Base-by-base conservation (phyloP, 1,284 basidiomycete genomes). In the Meira nashicola region DNA sequence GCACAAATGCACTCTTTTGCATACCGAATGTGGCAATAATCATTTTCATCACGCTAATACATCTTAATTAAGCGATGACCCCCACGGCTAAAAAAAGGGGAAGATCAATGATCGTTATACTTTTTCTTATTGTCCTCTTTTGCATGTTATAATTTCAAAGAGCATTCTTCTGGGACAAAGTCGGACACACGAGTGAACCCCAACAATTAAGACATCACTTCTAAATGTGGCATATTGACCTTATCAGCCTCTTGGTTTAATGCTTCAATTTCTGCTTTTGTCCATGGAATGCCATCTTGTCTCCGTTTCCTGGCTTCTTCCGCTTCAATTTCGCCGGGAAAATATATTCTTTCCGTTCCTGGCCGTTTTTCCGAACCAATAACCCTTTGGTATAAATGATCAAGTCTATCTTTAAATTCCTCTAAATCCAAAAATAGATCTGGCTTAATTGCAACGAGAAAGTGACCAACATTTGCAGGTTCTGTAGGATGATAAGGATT, bases 391-490 rank as follows among this genome's bases (percentile, higher is more conserved):
- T 57, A 57, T 17, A 57, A 50, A 19, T 52, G 21, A n/a, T 51
- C 21, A 12, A 57, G 12, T n/a, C 55, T 25, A 2, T 33, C 12
- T 12, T 44, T 17, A 25, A 57, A 57, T 21, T 57, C 48, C 47
- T 57, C 48, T 19, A 52, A 21, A 50, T 19, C 19, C 48, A 57
- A 33, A 38, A 57, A 57, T 41, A 57, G 55, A 39, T 57, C 55
- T 3, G 55, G 55, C 39, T 57, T 57, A 37, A 57, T 51, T 37
- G 48, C 55, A n/a, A 57, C 17, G 55, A 57, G 47, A 37, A 57
- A 57, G 25, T 57, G 55, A 25, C 55, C 55, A 25, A 57, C 55
- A 37, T 52, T 38, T 11, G 55, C 55, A 14, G 46, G 41, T 14
- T 28, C 19, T 14, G 41, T 23, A 15, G 55, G 55, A 38, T 52